Base-by-base conservation (phyloP, 169 alveolate genomes). In the Plasmodium coatneyi region DNA sequence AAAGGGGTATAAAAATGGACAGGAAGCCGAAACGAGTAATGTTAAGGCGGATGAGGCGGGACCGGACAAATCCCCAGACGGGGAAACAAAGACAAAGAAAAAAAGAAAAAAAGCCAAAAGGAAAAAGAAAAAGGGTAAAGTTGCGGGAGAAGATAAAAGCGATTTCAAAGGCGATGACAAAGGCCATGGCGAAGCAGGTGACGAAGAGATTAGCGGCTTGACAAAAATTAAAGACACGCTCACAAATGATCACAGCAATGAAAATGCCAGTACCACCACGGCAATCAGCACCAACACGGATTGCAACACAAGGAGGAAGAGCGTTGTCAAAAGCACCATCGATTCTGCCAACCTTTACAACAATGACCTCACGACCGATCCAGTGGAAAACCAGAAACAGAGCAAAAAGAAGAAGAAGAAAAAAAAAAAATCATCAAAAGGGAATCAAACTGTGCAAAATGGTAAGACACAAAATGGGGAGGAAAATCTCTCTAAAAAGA, bases 211-310 rank as follows among this genome's bases (percentile, higher is more conserved):
- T 36, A 22, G 54, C 22, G 22, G 54, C 34, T 22, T 43, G 32
- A 41, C 28, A 80, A 60, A 80, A 52, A 46, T 74, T 66, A 66
- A 66, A 7, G 36, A 66, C 76, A 66, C 36, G 36, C 41, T 66
- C 22, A 54, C 30, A 30, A 49, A 46, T 80, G 78, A 80, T 80
- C 30, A 19, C 34, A 43, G 39, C 43, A 80, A 80, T 46, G 87
- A 80, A 80, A 80, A 80, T 49, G 52, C 87, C 54, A 80, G 87
- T 49, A 80, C 60, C 72, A 80, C 87, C 7, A 80, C 87, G 9
- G 87, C 87, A 22, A 80, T 80, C 49, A 80, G 87, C 66, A 80
- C 25, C 66, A 80, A 80, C 60, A 28, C 52, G 16, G 36, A 80
- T 80, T 30, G 39, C 39, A 80, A 43, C 32, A 9, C 34, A 25